Base-by-base conservation (phyloP, 2,329 filamentous ascomycete species). In the Didymella segeticola region DNA sequence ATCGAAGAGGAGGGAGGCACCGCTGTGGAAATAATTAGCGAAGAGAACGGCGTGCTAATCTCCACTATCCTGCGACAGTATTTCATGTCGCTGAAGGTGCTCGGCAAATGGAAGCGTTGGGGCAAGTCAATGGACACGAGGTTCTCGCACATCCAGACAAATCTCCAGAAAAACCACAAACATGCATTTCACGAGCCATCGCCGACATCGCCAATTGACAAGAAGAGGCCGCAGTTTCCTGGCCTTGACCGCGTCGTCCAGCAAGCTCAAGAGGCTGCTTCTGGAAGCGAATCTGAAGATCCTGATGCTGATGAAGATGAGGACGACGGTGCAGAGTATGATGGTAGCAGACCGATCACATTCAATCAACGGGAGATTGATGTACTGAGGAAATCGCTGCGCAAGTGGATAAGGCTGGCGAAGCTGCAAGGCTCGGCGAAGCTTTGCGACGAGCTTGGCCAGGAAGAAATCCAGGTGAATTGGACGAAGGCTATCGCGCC, bases 41-140 rank as follows among this genome's bases (percentile, higher is more conserved):
- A 96, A 67, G 92, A 97, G 70, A 93, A 90, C 62, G 93, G 92
- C 3, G 87, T 96, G 14, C 81, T 96, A 50, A 90, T 96, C 64
- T 92, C 89, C 42, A 90, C 89, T 68, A 87, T 97, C 72, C 81
- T 97, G 17, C 86, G 92, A 11, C 92, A 96, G 71, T 96, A 96
- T 75, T 96, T 96, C 75, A 89, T 96, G 83, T 89, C 87, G 6
- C 80, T 96, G 36, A 90, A 90, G 50, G 88, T 93, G 1, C 77
- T 96, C 22, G 90, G 91, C 15, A 85, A 86, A 65, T 96, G 92
- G 92, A 86, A 84, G 55, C 82, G 86, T 53, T 89, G 89, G 79
- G 84, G 87, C 12, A 78, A 82, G 1, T 82, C 80, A 54, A 79
- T 90, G 68, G 77, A 81, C 14, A 75, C 79, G 1, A 87, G 91